A percentile compares a stretch with the other conserved stretches of the same genome.
phyloP scores from a whole-genome alignment of 1,139 yeast genomes.

The Lodderomyces pseudojiufengensis region DNA sequence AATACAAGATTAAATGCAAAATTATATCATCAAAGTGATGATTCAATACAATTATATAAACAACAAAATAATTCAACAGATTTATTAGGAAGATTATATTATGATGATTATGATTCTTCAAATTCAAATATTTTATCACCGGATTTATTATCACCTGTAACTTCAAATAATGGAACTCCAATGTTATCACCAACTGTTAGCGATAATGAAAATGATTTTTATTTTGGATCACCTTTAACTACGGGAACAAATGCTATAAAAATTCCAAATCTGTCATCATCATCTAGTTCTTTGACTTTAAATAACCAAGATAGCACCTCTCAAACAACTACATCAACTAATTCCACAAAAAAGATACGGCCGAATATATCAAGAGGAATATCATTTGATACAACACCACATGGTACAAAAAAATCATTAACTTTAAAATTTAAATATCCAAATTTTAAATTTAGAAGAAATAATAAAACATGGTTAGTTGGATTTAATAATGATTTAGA shows the following conservation, averaged over 20 bases:
- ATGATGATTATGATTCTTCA: slow-evolving; percentile 45
- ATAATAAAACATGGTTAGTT: slow-evolving; percentile 58
- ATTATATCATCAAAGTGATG: slow-evolving; percentile 39
- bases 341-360: slow-evolving; percentile 11
- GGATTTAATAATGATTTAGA: slow-evolving; percentile 59
- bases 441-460: slow-evolving; percentile 50
- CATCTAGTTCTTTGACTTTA: slow-evolving; percentile 2
- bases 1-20: slow-evolving; percentile 41
- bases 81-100: slow-evolving; percentile 41
- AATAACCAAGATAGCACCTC: slow-evolving; percentile 1
- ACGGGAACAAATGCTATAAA: not conserved
- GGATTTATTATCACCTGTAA: slow-evolving; percentile 21
- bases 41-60: slow-evolving; percentile 38
- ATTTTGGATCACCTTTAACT: slow-evolving; percentile 3
- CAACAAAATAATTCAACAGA: slow-evolving; percentile 40
- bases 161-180: slow-evolving; percentile 16
- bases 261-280: slow-evolving; percentile 1
- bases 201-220: slow-evolving; percentile 4
- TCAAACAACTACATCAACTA: slow-evolving; percentile 8
- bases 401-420: slow-evolving; percentile 42
- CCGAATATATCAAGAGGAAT: slow-evolving; percentile 29
- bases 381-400: slow-evolving; percentile 48
- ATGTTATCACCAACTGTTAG: slow-evolving; percentile 2
- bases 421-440: slow-evolving; percentile 56
- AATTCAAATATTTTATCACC: too few species aligned